Evolutionary conservation across 2,329 filamentous ascomycete species (phyloP).

Genomic region (Ramularia endophylla): DNA sequence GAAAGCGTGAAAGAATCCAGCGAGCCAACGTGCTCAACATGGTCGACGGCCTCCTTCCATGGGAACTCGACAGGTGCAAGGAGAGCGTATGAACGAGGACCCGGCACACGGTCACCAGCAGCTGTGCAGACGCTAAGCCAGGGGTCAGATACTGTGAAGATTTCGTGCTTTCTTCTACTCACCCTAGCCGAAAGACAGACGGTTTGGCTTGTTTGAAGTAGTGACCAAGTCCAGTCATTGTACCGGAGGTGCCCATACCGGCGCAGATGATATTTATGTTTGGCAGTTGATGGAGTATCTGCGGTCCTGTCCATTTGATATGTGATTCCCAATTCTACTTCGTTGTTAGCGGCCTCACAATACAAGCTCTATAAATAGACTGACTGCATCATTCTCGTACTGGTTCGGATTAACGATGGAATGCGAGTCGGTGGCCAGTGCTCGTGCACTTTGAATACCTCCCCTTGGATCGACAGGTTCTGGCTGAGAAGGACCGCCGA

Average conservation of each 20-base stretch:
- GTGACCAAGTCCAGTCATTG: conserved; percentile 70
- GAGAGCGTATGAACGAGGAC: conserved; percentile 49
- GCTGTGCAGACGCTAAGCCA: conserved; percentile 49
- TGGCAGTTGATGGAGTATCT: conserved; percentile 73
- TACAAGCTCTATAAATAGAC: too few species aligned
- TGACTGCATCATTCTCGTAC: conserved; percentile 68
- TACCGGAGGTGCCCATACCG: conserved; percentile 89
- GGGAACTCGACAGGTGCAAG: conserved; percentile 51
- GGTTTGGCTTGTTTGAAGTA: conserved; percentile 47
- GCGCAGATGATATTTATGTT: conserved; percentile 75
- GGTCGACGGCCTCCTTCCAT: conserved; percentile 52
- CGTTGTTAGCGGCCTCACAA: too few species aligned
- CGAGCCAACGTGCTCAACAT: conserved; percentile 52
- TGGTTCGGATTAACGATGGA: conserved; percentile 59
- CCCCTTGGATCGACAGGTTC: conserved; percentile 50
- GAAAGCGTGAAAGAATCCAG: conserved; percentile 50
- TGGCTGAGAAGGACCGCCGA: conserved; percentile 54
- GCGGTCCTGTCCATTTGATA: conserved; percentile 72
- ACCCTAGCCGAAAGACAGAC: conserved; percentile 21
- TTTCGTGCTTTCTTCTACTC: not conserved
- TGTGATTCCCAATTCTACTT: conserved; percentile 71
- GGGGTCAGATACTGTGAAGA: too few species aligned
- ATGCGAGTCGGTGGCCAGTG: conserved; percentile 38
- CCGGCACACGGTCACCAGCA: conserved; percentile 52
- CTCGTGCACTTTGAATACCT: conserved; percentile 46